Evolutionary conservation across 305 asterid species (phyloP).

Genomic region (Solanum hybrid): DNA sequence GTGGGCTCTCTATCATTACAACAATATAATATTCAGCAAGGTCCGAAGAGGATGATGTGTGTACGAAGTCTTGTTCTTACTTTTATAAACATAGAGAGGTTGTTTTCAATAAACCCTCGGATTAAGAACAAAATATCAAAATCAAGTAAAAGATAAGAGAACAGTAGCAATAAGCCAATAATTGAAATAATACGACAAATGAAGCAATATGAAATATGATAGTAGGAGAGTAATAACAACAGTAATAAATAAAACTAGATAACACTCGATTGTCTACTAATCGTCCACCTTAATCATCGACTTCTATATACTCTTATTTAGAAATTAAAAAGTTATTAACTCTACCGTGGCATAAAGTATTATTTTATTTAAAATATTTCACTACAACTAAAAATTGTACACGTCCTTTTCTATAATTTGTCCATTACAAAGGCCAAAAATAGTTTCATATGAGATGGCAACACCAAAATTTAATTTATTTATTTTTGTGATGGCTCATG

Average conservation of each 20-base stretch:
- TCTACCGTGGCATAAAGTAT: not conserved
- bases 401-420: not conserved
- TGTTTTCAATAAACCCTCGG: not conserved
- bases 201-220: not conserved
- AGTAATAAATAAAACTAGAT: not conserved
- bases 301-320: not conserved
- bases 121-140: not conserved
- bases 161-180: not conserved
- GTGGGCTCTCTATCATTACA: not conserved
- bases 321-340: not conserved
- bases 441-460: not conserved
- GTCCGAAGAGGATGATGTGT: not conserved
- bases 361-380: not conserved
- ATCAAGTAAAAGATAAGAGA: not conserved
- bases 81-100: not conserved
- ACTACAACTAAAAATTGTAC: not conserved
- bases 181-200: too few relatives aligned
- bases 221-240: not conserved
- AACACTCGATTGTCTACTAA: not conserved
- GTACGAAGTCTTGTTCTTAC: not conserved
- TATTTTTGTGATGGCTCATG: not conserved
- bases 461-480: not conserved
- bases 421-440: not conserved
- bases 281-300: not conserved
- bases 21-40: not conserved